phyloP scores from a whole-genome alignment of 1,139 yeast genomes.

The Yamadazyma dushanensis region DNA sequence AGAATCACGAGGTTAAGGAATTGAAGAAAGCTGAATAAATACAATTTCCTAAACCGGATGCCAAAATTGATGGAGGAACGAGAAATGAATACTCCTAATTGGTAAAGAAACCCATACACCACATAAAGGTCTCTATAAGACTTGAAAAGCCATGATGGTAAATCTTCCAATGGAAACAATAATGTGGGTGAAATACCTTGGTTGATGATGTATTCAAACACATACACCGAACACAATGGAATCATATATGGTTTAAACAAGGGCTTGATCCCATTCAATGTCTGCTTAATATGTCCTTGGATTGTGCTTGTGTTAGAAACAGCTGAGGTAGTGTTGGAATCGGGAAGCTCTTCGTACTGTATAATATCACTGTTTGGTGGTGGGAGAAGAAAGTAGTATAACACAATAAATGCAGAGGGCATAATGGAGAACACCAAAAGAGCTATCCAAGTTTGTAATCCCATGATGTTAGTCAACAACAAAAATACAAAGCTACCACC shows the following conservation, averaged over 20 bases:
- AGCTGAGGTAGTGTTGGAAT: background rate
- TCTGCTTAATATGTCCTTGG: constrained; percentile 25
- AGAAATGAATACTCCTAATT: constrained; percentile 88
- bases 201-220: constrained; percentile 84
- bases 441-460: constrained; percentile 30
- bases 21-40: constrained; percentile 67
- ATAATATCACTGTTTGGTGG: constrained; percentile 12
- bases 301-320: background rate
- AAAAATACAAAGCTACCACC: constrained; percentile 62
- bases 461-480: constrained; percentile 39
- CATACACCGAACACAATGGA: constrained; percentile 80
- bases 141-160: constrained; percentile 60
- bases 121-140: constrained; percentile 86
- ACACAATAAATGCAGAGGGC: constrained; percentile 37
- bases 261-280: constrained; percentile 47
- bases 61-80: constrained; percentile 74
- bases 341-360: constrained; percentile 10
- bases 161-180: constrained; percentile 66
- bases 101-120: constrained; percentile 89
- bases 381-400: constrained; percentile 33
- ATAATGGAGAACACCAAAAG: constrained; percentile 33
- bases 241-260: constrained; percentile 72
- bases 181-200: constrained; percentile 91
- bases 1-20: constrained; percentile 60
- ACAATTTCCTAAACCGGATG: constrained; percentile 57